phyloP scores from a whole-genome alignment of 2,329 filamentous ascomycete genomes.

The Fusarium sp. region DNA sequence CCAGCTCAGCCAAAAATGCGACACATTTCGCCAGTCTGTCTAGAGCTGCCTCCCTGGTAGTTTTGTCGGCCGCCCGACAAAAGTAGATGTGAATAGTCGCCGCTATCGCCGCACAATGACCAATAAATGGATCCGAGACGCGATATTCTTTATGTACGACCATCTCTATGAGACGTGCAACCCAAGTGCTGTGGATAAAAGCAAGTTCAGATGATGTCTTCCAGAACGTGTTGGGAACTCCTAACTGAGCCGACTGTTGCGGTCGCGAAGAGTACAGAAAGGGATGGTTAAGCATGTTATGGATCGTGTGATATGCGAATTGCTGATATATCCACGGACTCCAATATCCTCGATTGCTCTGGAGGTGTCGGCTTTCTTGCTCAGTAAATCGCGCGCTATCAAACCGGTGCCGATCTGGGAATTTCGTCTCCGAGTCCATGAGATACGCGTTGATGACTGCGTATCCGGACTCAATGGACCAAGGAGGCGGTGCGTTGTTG shows the following conservation, averaged over 20 bases:
- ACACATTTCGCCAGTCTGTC: background rate
- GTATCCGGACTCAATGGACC: constrained; percentile 2
- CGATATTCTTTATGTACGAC: background rate
- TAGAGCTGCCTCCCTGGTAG: background rate
- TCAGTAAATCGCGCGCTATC: background rate
- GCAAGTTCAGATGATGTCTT: background rate
- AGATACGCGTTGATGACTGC: background rate
- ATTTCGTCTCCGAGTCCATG: background rate
- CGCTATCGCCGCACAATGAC: background rate
- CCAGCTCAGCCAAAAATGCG: background rate
- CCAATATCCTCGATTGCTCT: background rate
- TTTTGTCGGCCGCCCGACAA: background rate
- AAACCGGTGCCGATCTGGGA: background rate
- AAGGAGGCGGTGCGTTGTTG: background rate
- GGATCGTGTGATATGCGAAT: background rate
- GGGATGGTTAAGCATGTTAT: background rate
- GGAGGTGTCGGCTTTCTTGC: background rate
- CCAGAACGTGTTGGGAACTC: background rate
- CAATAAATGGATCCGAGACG: background rate
- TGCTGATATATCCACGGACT: constrained; percentile 2
- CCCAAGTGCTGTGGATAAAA: background rate
- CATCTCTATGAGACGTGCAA: background rate
- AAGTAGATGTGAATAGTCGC: background rate
- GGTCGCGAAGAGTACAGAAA: background rate
- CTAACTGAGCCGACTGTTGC: background rate